Conservation (phyloP, 139 green algal genomes). For the Gonium pectorale region DNA sequence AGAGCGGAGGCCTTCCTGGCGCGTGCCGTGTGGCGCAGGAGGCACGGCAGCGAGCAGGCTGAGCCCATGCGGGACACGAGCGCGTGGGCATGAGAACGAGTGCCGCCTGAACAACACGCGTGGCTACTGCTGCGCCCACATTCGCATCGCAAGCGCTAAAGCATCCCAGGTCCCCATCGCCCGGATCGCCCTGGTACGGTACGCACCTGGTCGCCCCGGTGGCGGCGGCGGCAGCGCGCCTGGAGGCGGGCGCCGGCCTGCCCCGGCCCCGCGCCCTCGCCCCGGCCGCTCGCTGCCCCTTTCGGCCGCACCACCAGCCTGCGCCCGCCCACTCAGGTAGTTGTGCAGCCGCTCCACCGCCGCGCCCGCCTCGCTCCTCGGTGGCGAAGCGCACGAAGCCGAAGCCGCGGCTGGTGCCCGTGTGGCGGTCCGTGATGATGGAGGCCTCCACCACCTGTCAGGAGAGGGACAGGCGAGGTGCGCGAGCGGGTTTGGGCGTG, state of each 20-base stretch:
- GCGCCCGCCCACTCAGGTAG: slow-evolving; percentile 38
- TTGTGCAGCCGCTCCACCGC: slow-evolving; percentile 57
- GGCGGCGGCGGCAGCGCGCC: slow-evolving; percentile 25
- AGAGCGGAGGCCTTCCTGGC: no score
- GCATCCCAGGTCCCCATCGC: no score
- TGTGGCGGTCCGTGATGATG: slow-evolving; percentile 66
- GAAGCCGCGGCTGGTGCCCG: slow-evolving; percentile 68
- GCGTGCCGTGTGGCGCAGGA: no score
- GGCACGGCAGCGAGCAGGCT: no score
- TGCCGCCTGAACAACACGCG: no score
- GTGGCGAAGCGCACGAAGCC: slow-evolving; percentile 83
- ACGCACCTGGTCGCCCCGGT: slow-evolving; percentile 19
- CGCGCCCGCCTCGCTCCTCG: slow-evolving; percentile 57
- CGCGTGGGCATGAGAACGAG: no score
- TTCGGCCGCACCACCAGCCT: slow-evolving; percentile 22
- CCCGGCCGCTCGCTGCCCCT: not conserved
- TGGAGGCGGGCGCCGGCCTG: not conserved
- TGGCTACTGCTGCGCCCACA: no score
- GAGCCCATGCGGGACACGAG: no score
- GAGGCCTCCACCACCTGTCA: slow-evolving; percentile 67
- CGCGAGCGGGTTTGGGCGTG: not conserved
- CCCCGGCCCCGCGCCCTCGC: not conserved
- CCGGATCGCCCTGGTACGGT: no score
- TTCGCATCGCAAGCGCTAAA: no score
- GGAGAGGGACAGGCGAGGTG: not conserved